A percentile compares a stretch with the other conserved stretches of the same genome.
These are phyloP conservation scores for Rosa rugosa DNA, from an alignment of 306 rosid genomes.

Conservation along the genomic window DNA sequence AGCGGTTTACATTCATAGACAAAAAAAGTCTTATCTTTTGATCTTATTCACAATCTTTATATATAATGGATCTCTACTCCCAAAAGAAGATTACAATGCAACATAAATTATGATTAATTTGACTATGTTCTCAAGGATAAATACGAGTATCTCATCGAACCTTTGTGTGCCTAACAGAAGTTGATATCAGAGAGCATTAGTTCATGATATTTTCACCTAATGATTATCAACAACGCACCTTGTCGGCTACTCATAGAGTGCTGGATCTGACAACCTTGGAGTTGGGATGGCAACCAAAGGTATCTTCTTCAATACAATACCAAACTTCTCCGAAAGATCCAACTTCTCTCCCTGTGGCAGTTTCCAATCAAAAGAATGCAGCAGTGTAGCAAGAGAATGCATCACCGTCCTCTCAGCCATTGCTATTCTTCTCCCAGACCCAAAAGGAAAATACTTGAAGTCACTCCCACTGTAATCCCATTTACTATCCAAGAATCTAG, in stretches of 20 bases:
- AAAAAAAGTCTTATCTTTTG: too few relatives aligned
- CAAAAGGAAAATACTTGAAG: slow-evolving; percentile 65
- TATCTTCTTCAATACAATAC: slow-evolving; percentile 48
- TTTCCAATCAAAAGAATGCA: slow-evolving; percentile 70
- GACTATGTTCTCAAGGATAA: too few relatives aligned
- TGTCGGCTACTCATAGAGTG: slow-evolving; percentile 34
- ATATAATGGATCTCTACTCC: neutral
- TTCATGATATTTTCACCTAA: too few relatives aligned
- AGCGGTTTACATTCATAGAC: neutral
- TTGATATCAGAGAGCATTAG: too few relatives aligned
- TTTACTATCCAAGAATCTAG: slow-evolving; percentile 48
- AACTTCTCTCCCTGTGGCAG: slow-evolving; percentile 38
- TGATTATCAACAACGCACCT: neutral
- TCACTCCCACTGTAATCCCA: slow-evolving; percentile 64
- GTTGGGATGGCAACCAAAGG: slow-evolving; percentile 58
- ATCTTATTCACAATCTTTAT: neutral
- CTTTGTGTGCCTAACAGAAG: neutral
- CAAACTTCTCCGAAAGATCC: slow-evolving; percentile 53
- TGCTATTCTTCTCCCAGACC: slow-evolving; percentile 68
- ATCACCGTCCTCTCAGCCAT: slow-evolving; percentile 75
- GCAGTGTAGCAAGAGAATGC: slow-evolving; percentile 51
- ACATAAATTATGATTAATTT: neutral
- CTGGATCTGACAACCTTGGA: slow-evolving; percentile 41
- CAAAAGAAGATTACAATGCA: neutral
- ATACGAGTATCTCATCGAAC: neutral